phyloP scores from a whole-genome alignment of 805 yeast species.

The Monosporozyma unispora region DNA sequence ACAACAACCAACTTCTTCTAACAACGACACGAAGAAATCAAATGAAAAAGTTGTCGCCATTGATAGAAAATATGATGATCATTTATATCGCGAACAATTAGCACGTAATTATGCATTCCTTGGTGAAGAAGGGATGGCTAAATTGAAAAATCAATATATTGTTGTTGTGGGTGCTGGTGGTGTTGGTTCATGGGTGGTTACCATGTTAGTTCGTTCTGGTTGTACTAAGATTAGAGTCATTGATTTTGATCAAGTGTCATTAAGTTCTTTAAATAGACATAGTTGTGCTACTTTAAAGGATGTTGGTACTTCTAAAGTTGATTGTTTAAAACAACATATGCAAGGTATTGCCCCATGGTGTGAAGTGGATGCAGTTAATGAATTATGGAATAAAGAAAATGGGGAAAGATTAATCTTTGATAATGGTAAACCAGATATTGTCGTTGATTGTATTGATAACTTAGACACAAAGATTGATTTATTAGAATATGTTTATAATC shows the following conservation, averaged over 20 bases:
- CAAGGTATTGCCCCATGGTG: conserved; percentile 88
- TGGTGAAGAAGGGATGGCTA: conserved; percentile 73
- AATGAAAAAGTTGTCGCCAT: background rate
- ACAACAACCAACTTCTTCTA: conserved; percentile 1
- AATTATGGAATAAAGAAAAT: conserved; percentile 61
- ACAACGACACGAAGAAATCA: background rate
- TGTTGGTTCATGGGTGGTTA: conserved; percentile 93
- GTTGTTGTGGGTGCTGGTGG: conserved; percentile 95
- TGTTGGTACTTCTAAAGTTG: conserved; percentile 89
- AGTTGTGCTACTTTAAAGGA: conserved; percentile 87
- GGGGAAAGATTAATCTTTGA: conserved; percentile 50
- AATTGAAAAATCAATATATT: conserved; percentile 59
- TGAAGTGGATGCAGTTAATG: conserved; percentile 64
- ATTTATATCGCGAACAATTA: conserved; percentile 78
- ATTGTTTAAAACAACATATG: conserved; percentile 62
- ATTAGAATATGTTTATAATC: conserved; percentile 57
- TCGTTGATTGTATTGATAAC: conserved; percentile 94
- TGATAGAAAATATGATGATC: conserved; percentile 41
- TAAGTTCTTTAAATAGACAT: conserved; percentile 87
- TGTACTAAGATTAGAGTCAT: conserved; percentile 67
- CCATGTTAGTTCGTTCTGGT: conserved; percentile 89
- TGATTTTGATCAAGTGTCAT: conserved; percentile 93
- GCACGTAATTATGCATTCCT: conserved; percentile 91
- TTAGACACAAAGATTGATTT: conserved; percentile 94
- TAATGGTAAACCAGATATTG: conserved; percentile 56